These are phyloP conservation scores for Xenoacremonium recifei DNA, from an alignment of 2,329 filamentous ascomycete species.

Conservation along the genomic window DNA sequence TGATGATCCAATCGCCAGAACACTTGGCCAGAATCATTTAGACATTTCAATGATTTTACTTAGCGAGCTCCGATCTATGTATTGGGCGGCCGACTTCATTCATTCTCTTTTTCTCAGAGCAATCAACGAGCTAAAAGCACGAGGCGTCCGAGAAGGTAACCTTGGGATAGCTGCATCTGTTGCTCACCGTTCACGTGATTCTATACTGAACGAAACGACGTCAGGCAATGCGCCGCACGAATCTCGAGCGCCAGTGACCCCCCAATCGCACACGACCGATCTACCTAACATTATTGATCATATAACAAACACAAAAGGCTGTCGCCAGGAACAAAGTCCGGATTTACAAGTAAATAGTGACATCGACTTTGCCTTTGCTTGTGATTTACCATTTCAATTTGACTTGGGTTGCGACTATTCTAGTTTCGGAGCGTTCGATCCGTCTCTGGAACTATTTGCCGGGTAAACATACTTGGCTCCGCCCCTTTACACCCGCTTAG, in stretches of 20 bases:
- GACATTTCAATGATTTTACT: conserved; percentile 11
- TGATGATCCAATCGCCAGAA: not conserved
- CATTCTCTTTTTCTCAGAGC: conserved; percentile 9
- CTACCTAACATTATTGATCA: not conserved
- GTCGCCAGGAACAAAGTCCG: not conserved
- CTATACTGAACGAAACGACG: too few species aligned
- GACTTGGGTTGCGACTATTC: not conserved
- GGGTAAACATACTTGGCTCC: too few species aligned
- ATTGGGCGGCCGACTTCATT: conserved; percentile 8
- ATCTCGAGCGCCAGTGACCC: not conserved
- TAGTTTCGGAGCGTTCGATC: not conserved
- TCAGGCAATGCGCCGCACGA: too few species aligned
- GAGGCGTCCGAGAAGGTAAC: not conserved
- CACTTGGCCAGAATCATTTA: conserved; percentile 10
- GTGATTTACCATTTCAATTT: not conserved
- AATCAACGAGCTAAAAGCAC: not conserved
- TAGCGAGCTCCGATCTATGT: conserved; percentile 6
- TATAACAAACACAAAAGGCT: not conserved
- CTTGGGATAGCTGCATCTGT: not conserved
- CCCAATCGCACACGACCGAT: not conserved
- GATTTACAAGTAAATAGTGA: not conserved
- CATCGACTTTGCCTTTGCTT: not conserved
- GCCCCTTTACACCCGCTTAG: too few species aligned
- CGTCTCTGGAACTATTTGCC: too few species aligned
- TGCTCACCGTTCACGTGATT: not conserved